phyloP scores from a whole-genome alignment of 129 eudicot species.

The Pittosporum tobira region DNA sequence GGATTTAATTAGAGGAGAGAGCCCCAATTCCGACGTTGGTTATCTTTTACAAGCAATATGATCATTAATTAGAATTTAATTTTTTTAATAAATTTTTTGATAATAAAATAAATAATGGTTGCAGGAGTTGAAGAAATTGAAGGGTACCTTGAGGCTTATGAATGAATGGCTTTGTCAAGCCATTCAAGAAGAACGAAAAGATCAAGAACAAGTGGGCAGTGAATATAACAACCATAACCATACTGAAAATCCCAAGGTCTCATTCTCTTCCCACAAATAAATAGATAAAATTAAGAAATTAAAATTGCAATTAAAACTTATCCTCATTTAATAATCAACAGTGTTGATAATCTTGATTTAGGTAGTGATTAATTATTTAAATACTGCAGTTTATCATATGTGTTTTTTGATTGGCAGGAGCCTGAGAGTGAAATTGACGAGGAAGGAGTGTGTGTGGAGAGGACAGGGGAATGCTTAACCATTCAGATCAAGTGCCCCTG shows the following conservation, averaged over 20 bases:
- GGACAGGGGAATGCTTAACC: slow-evolving; percentile 10
- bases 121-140: slow-evolving; percentile 30
- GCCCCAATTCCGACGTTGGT: slow-evolving; percentile 8
- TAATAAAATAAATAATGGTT: background rate
- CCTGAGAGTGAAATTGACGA: background rate
- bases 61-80: too few species aligned
- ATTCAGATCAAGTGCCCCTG: slow-evolving; percentile 19
- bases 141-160: slow-evolving; percentile 24
- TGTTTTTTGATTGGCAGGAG: background rate
- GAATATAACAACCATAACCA: background rate
- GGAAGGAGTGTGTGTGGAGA: slow-evolving; percentile 17
- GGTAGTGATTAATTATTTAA: background rate
- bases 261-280: background rate
- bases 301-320: too few species aligned
- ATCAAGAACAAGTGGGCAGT: background rate
- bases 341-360: background rate
- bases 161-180: slow-evolving; percentile 22
- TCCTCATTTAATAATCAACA: too few species aligned
- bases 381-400: background rate
- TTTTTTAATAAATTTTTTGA: too few species aligned
- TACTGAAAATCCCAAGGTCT: slow-evolving; percentile 23
- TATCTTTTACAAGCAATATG: too few species aligned
- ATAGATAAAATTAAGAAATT: too few species aligned
- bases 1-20: background rate
- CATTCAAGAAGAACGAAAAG: slow-evolving; percentile 10